Conservation (phyloP, 2,329 filamentous ascomycete species). For the Fonsecaea pedrosoi region DNA sequence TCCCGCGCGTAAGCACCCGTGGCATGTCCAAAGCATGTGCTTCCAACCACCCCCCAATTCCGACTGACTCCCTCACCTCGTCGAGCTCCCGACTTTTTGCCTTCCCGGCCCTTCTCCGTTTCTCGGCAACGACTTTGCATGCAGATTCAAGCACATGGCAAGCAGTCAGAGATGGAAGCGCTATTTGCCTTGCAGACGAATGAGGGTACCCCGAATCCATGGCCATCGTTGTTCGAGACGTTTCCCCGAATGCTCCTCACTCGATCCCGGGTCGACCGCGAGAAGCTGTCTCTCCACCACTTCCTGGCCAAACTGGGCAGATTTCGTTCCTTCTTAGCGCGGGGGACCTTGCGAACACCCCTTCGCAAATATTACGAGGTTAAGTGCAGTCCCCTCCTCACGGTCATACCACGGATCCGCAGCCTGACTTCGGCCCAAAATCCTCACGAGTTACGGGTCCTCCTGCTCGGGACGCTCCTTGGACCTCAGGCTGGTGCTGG, state of each 20-base stretch:
- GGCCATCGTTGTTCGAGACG: neutral
- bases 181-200: slow-evolving; percentile 15
- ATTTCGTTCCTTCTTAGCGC: slow-evolving; percentile 2
- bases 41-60: neutral
- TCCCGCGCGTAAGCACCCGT: slow-evolving; percentile 3
- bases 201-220: slow-evolving; percentile 1
- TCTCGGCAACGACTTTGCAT: neutral
- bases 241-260: neutral
- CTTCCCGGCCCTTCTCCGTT: slow-evolving; percentile 18
- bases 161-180: neutral
- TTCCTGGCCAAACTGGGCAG: neutral
- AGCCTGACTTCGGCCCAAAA: neutral
- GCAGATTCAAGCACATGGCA: slow-evolving; percentile 17
- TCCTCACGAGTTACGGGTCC: neutral
- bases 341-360: neutral
- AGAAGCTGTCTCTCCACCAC: neutral
- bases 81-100: slow-evolving; percentile 18
- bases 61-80: neutral
- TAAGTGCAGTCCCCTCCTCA: neutral
- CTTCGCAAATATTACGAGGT: neutral
- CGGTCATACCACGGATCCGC: slow-evolving; percentile 3
- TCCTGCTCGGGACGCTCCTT: neutral
- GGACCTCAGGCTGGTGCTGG: neutral
- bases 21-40: slow-evolving; percentile 18
- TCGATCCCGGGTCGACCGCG: neutral